phyloP scores from a whole-genome alignment of 2,329 filamentous ascomycete species.

The Blastomyces percursus region DNA sequence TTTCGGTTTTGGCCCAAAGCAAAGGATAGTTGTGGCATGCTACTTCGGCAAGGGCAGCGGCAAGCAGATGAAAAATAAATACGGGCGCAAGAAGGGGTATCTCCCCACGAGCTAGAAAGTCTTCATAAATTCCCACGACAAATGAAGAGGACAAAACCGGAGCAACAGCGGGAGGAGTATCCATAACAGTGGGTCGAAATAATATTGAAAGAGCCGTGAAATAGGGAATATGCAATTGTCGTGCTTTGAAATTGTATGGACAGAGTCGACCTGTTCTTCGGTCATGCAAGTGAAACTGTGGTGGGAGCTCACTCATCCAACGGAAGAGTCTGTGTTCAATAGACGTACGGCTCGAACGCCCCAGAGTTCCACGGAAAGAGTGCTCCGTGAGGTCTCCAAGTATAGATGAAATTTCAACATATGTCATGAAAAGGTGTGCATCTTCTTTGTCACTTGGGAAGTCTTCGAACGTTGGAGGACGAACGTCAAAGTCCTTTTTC shows the following conservation, averaged over 20 bases:
- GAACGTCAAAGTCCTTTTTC: constrained; percentile 12
- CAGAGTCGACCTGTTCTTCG: constrained; percentile 6
- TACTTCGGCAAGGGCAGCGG: constrained; percentile 12
- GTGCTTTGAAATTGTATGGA: constrained; percentile 12
- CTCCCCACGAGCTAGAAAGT: constrained; percentile 13
- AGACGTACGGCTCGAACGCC: constrained; percentile 18
- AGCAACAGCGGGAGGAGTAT: constrained; percentile 10
- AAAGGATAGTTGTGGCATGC: constrained; percentile 14
- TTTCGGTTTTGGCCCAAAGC: constrained; percentile 6
- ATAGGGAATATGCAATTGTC: constrained; percentile 14
- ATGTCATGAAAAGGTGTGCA: constrained; percentile 13
- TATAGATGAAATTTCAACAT: constrained; percentile 14
- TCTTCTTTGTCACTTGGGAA: constrained; percentile 12
- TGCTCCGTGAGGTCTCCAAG: constrained; percentile 14
- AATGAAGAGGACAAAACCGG: constrained; percentile 13
- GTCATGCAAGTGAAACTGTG: constrained; percentile 9
- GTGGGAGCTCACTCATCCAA: constrained; percentile 21
- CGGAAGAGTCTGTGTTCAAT: constrained; percentile 25
- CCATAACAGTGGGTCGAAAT: constrained; percentile 10
- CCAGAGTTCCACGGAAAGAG: constrained; percentile 21
- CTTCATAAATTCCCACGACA: constrained; percentile 14
- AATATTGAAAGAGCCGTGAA: constrained; percentile 13
- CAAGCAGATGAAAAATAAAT: constrained; percentile 15
- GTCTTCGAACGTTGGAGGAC: constrained; percentile 11
- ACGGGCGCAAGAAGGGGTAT: constrained; percentile 11